Base-by-base conservation (phyloP, 2,329 filamentous ascomycete species). In the Aspergillus piperis region DNA sequence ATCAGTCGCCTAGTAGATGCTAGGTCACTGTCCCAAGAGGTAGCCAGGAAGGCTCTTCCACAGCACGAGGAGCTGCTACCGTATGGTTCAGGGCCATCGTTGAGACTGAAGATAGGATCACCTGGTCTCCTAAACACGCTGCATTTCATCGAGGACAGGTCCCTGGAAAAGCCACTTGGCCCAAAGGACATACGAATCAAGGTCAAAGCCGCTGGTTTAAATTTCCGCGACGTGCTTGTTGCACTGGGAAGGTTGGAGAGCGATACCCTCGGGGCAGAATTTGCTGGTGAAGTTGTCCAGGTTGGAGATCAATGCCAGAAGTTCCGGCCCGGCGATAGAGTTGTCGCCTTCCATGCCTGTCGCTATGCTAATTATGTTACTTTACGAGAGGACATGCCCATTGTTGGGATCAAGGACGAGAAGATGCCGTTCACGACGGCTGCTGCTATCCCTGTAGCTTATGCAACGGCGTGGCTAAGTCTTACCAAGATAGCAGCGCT, bases 321-420 rank as follows among this genome's bases (percentile, higher is more conserved):
- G 10, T 51, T 60, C 13, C 44, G 53, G 19, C 23, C 19, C 7
- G 75, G 77, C 5, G 75, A 78, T 56, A 15, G 41, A 36, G 53
- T 55, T 5, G 53, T 47, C 3, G 53, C 21, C 5, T 55, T 55
- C 10, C 39, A 32, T 36, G 39, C 53, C n/a, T 38, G 53, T 3
- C 53, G 53, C 39, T 55, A 55, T 23, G 63, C 68, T 2, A 75
- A 64, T 13, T 69, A 66, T 42, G 63, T 66, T 15, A 62, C 70
- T 25, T 62, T 65, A 25, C 60, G 64, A 27, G 62, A 60, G 48
- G 36, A 48, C 8, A 54, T 54, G 55, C 15, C 36, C 49, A 32
- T 52, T 3, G 47, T 44, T 13, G 44, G 27, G 38, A 51, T 60
- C 25, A 27, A n/a, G 8, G 15, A 50, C 10, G 32, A 13, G 4